phyloP scores from a whole-genome alignment of 768 basidiomycete species.

The Glaciozyma martinii region DNA sequence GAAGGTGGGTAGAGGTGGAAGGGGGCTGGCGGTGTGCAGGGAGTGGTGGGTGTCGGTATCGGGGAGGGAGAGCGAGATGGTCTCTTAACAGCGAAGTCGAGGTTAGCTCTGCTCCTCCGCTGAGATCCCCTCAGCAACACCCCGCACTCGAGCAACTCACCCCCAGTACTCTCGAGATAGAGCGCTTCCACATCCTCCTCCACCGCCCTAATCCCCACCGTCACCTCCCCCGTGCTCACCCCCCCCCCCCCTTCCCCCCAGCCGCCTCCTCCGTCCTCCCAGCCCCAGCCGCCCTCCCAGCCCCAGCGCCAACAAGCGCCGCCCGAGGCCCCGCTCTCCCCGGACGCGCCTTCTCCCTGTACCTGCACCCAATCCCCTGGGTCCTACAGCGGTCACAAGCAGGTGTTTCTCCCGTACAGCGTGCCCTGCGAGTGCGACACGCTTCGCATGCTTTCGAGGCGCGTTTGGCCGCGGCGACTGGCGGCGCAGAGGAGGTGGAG shows the following conservation, averaged over 20 bases:
- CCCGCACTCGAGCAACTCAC: neutral
- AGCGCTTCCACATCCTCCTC: neutral
- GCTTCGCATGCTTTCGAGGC: constrained; percentile 5
- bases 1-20: neutral
- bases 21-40: neutral
- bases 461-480: neutral
- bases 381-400: neutral
- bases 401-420: neutral
- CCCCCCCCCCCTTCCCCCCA: too few relatives aligned
- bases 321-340: neutral
- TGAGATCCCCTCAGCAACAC: too few relatives aligned
- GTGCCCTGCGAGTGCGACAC: neutral
- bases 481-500: too few relatives aligned
- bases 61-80: constrained; percentile 7
- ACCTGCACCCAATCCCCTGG: neutral
- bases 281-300: neutral
- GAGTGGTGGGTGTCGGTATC: constrained; percentile 2
- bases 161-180: neutral
- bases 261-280: neutral
- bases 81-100: neutral
- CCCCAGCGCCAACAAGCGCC: neutral
- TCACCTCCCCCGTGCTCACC: too few relatives aligned
- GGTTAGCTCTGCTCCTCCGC: neutral
- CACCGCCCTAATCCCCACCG: neutral
- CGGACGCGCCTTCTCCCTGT: neutral